Conservation (phyloP, 2,329 filamentous ascomycete species). For the Aureobasidium sp. region DNA sequence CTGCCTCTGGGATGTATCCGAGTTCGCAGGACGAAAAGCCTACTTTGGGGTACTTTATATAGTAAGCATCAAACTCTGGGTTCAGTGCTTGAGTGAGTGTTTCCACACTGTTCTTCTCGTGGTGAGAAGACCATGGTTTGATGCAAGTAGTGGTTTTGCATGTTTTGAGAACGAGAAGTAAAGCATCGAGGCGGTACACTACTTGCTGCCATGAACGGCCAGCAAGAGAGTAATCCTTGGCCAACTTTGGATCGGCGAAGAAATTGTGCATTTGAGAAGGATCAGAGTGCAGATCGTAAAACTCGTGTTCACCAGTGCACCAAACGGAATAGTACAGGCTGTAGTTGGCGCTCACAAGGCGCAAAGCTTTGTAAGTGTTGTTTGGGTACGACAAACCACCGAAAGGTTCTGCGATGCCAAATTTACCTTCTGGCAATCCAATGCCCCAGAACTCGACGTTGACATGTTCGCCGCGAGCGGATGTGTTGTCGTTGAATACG, state of each 20-base stretch:
- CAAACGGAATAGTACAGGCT: constrained; percentile 61
- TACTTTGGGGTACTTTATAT: constrained; percentile 33
- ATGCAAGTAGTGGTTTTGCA: constrained; percentile 27
- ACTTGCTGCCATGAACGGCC: background rate
- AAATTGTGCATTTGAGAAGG: constrained; percentile 19
- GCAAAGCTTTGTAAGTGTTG: constrained; percentile 28
- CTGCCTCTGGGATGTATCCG: constrained; percentile 14
- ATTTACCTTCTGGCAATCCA: constrained; percentile 28
- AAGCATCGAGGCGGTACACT: constrained; percentile 25
- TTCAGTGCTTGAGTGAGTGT: constrained; percentile 25
- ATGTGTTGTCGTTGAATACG: constrained; percentile 17
- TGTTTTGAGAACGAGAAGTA: constrained; percentile 29
- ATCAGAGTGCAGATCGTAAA: constrained; percentile 45
- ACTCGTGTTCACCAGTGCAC: constrained; percentile 61
- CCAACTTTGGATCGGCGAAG: background rate
- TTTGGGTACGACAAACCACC: constrained; percentile 17
- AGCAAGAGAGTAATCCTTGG: background rate
- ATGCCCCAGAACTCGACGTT: constrained; percentile 38
- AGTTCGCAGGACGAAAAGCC: constrained; percentile 30
- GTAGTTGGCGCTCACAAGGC: constrained; percentile 35
- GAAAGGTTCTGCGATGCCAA: constrained; percentile 22
- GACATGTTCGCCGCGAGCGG: constrained; percentile 39
- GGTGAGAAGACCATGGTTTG: constrained; percentile 27
- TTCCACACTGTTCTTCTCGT: constrained; percentile 23
- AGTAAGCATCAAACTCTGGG: constrained; percentile 27